Conservation (phyloP, 1,139 yeast genomes). For the Blastobotrys buckinghamii region DNA sequence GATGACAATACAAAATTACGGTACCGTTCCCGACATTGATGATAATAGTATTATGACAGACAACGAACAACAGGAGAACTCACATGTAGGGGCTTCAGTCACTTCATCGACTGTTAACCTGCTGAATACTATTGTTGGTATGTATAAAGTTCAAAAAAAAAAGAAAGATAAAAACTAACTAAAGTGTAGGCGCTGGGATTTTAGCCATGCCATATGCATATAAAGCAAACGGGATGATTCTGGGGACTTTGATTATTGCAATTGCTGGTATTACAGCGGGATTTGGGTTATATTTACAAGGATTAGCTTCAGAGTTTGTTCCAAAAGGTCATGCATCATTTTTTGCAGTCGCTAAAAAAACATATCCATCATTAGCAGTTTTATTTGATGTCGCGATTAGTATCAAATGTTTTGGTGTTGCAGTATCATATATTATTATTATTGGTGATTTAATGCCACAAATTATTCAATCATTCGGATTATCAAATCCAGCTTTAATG, state of each 20-base stretch:
- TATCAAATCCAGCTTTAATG: constrained; percentile 20
- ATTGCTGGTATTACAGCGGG: constrained; percentile 77
- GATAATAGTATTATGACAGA: background rate
- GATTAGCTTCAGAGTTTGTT: constrained; percentile 63
- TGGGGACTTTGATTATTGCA: constrained; percentile 60
- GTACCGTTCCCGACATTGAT: background rate
- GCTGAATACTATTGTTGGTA: constrained; percentile 31
- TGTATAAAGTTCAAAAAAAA: background rate
- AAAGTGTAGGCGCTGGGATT: constrained; percentile 65
- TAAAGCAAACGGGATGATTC: constrained; percentile 70
- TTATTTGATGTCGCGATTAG: constrained; percentile 85
- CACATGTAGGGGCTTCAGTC: constrained; percentile 20
- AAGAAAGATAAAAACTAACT: background rate
- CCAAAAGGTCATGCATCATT: constrained; percentile 77
- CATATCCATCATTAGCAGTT: constrained; percentile 79
- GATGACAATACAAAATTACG: constrained; percentile 2
- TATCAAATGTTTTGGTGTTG: constrained; percentile 89
- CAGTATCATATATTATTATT: constrained; percentile 78
- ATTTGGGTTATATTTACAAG: constrained; percentile 73
- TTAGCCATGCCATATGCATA: constrained; percentile 90
- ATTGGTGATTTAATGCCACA: constrained; percentile 88
- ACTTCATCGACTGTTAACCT: constrained; percentile 34
- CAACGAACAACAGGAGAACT: background rate
- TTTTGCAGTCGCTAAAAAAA: constrained; percentile 73
- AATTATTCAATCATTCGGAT: constrained; percentile 26